Evolutionary conservation across 1,139 yeast genomes (phyloP), one percentile per base, ranked within the genome.

Genomic region (Martiniozyma asiatica): DNA sequence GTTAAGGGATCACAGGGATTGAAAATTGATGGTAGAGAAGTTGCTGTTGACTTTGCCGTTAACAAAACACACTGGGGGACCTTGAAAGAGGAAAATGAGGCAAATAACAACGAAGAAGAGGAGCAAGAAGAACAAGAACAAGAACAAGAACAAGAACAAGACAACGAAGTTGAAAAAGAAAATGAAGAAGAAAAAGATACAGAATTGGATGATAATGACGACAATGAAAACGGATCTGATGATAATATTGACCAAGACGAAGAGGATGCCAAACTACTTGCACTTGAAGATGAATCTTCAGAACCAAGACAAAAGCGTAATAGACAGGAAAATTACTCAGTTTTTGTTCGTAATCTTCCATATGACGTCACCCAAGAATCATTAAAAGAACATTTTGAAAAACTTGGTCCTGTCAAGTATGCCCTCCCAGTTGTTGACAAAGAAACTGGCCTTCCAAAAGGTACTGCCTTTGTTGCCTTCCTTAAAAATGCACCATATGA

Each of bases 401-500:
- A 71, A 42, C 85, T 89, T 50, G 99, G 99, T 8, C 68, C 81
- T 8, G 87, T 89, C 20, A 77, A 80, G 45, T 89, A 85, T 51
- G 98, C 98, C 1, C 64, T 89, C 30, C 96, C 97, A 0, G 98
- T 92, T 8, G 65, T 77, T 42, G 99, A 92, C 50, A 79, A 66
- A 48, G 77, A 65, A 35, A 76, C 94, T 3, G 94, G 93, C 4
- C 61, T 82, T 36, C 85, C 98, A 8, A 81, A 68, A 51, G 99
- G 99, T 34, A 79, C 95, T 1, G 99, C 96, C 0, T 89, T 89
- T 51, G 94, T 89, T 26, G 94, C 95, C 0, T 89, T 89, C 51
- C 55, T 52, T 32, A 61, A 65, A 20, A 72, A 70, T 37, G 72
- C 65, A 5, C 71, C 81, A 3, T 81, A 73, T 45, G 62, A 65